Percentiles rank a stretch among this genome's conserved stretches.
phyloP scores from a whole-genome alignment of 2,329 filamentous ascomycete species.

The Geosmithia flava region DNA sequence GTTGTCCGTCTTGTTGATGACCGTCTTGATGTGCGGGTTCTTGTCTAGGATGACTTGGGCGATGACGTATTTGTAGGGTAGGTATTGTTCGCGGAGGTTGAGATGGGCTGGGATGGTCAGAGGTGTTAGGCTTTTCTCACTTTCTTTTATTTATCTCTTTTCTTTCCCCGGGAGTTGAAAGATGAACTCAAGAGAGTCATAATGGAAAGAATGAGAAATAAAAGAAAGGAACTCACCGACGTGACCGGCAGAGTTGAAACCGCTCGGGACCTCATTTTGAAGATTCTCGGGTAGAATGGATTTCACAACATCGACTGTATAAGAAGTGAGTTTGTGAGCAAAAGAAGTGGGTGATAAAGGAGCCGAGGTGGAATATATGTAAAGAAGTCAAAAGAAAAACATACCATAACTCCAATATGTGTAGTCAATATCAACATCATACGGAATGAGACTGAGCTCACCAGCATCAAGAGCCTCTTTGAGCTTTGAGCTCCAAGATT shows the following conservation, averaged over 20 bases:
- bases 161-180: no score
- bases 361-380: no score
- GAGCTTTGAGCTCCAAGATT: slow-evolving; percentile 65
- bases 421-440: slow-evolving; percentile 66
- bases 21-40: slow-evolving; percentile 67
- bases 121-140: no score
- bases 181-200: neutral
- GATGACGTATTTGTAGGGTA: slow-evolving; percentile 78
- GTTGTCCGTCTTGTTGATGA: slow-evolving; percentile 91
- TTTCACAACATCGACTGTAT: slow-evolving; percentile 64
- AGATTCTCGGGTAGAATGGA: slow-evolving; percentile 71
- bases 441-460: slow-evolving; percentile 62
- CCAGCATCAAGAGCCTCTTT: slow-evolving; percentile 55
- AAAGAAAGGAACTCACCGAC: slow-evolving; percentile 42
- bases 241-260: slow-evolving; percentile 83
- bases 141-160: no score
- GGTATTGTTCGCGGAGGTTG: slow-evolving; percentile 73
- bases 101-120: slow-evolving; percentile 63
- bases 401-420: slow-evolving; percentile 74
- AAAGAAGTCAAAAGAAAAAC: no score
- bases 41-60: slow-evolving; percentile 83
- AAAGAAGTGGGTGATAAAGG: neutral
- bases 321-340: neutral
- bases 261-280: slow-evolving; percentile 69
- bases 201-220: neutral